Evolutionary conservation across 495 filamentous ascomycete species (phyloP).

Genomic region (Entonaema liquescens): DNA sequence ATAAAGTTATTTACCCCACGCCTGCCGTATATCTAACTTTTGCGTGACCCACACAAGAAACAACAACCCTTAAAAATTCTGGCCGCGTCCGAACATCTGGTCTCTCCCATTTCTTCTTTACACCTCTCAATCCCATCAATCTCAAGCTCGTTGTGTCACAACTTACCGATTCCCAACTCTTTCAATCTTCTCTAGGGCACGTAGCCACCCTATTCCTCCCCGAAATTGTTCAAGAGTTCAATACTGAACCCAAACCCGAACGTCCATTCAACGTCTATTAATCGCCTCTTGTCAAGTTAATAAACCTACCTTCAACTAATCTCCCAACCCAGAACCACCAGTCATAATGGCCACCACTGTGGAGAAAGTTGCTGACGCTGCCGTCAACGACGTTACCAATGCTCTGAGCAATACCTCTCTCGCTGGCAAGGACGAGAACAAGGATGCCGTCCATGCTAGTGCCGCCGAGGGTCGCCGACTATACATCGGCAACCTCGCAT

Average conservation of each 20-base stretch:
- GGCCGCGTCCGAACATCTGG: conserved; percentile 49
- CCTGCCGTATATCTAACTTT: conserved; percentile 41
- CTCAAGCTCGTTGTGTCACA: conserved; percentile 53
- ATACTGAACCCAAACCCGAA: conserved; percentile 54
- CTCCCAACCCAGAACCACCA: conserved; percentile 50
- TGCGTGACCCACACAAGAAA: conserved; percentile 52
- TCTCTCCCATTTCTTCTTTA: conserved; percentile 55
- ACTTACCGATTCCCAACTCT: conserved; percentile 48
- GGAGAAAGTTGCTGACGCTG: conserved; percentile 67
- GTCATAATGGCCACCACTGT: conserved; percentile 68
- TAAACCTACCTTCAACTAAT: conserved; percentile 48
- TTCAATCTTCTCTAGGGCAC: conserved; percentile 79
- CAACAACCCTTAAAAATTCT: conserved; percentile 62
- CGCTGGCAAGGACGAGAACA: conserved; percentile 64
- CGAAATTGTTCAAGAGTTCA: conserved; percentile 64
- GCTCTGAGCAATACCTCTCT: conserved; percentile 79
- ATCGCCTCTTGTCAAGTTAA: conserved; percentile 48
- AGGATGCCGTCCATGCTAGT: conserved; percentile 91
- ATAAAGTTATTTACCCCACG: conserved; percentile 30
- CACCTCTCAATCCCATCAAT: conserved; percentile 57
- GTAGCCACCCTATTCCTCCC: conserved; percentile 83
- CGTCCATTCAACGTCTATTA: conserved; percentile 51
- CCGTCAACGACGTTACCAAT: conserved; percentile 85
- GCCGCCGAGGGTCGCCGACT: conserved; percentile 98
- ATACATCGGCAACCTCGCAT: conserved; percentile 99